Percentiles rank a stretch among this genome's conserved stretches.
Evolutionary conservation across 2,329 filamentous ascomycete genomes (phyloP).

Genomic region (Nectriaceae sp.): DNA sequence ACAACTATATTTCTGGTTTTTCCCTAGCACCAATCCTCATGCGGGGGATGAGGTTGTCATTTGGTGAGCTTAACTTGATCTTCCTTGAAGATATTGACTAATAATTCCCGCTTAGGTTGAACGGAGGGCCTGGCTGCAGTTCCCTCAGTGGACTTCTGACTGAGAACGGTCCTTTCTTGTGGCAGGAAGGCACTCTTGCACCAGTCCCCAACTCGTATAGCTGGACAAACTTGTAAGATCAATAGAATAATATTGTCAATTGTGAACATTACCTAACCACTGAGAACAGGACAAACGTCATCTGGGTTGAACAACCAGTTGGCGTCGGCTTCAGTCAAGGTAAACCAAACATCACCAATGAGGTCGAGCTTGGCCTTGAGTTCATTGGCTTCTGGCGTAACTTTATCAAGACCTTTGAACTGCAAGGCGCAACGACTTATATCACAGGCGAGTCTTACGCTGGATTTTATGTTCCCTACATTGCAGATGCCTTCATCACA

Average conservation of each 20-base stretch:
- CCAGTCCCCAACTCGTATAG: slow-evolving; percentile 68
- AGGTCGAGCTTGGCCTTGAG: slow-evolving; percentile 69
- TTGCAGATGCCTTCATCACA: slow-evolving; percentile 72
- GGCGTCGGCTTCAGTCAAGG: slow-evolving; percentile 71
- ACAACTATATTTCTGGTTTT: slow-evolving; percentile 69
- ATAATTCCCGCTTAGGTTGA: slow-evolving; percentile 58
- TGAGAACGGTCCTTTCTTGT: slow-evolving; percentile 75
- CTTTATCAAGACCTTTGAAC: slow-evolving; percentile 70
- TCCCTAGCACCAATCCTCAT: slow-evolving; percentile 54
- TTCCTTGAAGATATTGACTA: background rate
- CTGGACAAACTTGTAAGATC: slow-evolving; percentile 64
- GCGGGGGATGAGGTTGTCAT: slow-evolving; percentile 61
- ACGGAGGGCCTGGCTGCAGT: slow-evolving; percentile 28
- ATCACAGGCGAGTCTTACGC: slow-evolving; percentile 73
- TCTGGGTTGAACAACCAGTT: slow-evolving; percentile 73
- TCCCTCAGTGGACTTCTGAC: slow-evolving; percentile 54
- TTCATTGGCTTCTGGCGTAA: slow-evolving; percentile 81
- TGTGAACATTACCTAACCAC: fast-evolving
- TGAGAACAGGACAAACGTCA: slow-evolving; percentile 61
- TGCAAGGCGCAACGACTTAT: slow-evolving; percentile 70
- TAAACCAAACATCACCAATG: slow-evolving; percentile 61
- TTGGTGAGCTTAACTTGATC: slow-evolving; percentile 39
- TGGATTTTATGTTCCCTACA: slow-evolving; percentile 69
- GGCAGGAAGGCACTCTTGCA: slow-evolving; percentile 68
- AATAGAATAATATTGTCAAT: fast-evolving